Conservation (phyloP, 768 basidiomycete genomes). For the Melanogaster broomeanus region DNA sequence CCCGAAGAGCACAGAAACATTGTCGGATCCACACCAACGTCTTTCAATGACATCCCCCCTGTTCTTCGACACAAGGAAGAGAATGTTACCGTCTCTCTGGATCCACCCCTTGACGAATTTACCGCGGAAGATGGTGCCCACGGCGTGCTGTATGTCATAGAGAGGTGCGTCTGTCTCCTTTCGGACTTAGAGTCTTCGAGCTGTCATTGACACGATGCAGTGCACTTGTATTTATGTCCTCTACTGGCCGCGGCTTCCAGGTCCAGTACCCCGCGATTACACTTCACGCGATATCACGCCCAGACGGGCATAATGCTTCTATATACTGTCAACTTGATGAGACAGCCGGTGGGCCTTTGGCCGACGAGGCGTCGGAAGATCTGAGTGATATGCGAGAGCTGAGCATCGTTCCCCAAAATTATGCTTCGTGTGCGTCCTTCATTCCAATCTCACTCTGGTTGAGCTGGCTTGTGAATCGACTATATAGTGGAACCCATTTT, state of each 20-base stretch:
- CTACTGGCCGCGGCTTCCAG: constrained; percentile 72
- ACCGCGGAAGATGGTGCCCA: constrained; percentile 46
- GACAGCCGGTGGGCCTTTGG: constrained; percentile 34
- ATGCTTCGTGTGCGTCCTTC: constrained; percentile 56
- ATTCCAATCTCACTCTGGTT: background rate
- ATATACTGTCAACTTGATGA: constrained; percentile 97
- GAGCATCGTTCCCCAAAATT: constrained; percentile 64
- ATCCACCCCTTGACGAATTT: constrained; percentile 69
- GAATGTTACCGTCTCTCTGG: constrained; percentile 65
- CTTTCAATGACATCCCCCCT: constrained; percentile 85
- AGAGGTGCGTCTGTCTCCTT: constrained; percentile 56
- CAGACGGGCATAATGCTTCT: constrained; percentile 54
- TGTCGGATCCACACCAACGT: constrained; percentile 77
- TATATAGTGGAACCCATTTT: constrained; percentile 79
- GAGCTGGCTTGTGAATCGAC: constrained; percentile 1
- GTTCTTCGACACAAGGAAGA: constrained; percentile 75
- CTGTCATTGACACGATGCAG: constrained; percentile 39
- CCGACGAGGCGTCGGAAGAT: constrained; percentile 36
- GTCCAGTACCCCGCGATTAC: constrained; percentile 90
- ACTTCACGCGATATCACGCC: constrained; percentile 88
- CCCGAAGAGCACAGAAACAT: constrained; percentile 68
- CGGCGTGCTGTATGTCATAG: constrained; percentile 83
- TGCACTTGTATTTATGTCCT: constrained; percentile 74
- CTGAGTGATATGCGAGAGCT: constrained; percentile 75
- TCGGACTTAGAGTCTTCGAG: background rate